phyloP scores from a whole-genome alignment of 257 asterid genomes.

The Forsythia viridissima region DNA sequence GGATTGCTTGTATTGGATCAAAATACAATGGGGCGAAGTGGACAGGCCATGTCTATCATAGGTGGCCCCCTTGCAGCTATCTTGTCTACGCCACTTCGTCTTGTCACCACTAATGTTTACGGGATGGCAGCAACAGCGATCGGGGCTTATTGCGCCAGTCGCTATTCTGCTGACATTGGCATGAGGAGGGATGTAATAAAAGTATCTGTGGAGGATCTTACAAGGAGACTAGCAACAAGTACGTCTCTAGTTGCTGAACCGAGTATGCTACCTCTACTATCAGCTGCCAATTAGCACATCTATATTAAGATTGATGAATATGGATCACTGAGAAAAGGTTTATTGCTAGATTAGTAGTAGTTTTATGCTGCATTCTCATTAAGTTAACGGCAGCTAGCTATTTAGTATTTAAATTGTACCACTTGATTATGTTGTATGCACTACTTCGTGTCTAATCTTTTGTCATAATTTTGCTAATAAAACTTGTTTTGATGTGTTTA shows the following conservation, averaged over 20 bases:
- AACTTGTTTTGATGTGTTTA: not conserved
- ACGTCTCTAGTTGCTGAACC: conserved; percentile 57
- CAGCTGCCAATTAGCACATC: not conserved
- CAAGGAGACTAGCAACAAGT: conserved; percentile 55
- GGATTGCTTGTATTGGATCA: conserved; percentile 77
- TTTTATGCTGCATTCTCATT: not conserved
- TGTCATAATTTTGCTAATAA: not conserved
- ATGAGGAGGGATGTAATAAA: conserved; percentile 80
- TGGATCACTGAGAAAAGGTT: not conserved
- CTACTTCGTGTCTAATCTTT: too few species aligned
- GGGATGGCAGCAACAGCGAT: conserved; percentile 81
- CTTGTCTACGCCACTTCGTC: conserved; percentile 65
- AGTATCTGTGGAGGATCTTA: conserved; percentile 72
- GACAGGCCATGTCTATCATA: conserved; percentile 76
- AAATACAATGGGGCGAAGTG: conserved; percentile 79
- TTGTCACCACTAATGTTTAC: conserved; percentile 66
- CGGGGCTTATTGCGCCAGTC: conserved; percentile 80
- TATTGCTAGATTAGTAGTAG: not conserved
- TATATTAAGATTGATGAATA: not conserved
- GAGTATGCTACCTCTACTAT: not conserved
- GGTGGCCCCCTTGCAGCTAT: conserved; percentile 96
- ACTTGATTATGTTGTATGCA: too few species aligned
- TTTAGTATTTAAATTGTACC: not conserved
- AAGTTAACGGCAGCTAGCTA: not conserved
- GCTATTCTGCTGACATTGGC: conserved; percentile 85